Percentiles rank a stretch among this genome's conserved stretches.
phyloP scores from a whole-genome alignment of 2,329 filamentous ascomycete species.

The Aspergillus ruber region DNA sequence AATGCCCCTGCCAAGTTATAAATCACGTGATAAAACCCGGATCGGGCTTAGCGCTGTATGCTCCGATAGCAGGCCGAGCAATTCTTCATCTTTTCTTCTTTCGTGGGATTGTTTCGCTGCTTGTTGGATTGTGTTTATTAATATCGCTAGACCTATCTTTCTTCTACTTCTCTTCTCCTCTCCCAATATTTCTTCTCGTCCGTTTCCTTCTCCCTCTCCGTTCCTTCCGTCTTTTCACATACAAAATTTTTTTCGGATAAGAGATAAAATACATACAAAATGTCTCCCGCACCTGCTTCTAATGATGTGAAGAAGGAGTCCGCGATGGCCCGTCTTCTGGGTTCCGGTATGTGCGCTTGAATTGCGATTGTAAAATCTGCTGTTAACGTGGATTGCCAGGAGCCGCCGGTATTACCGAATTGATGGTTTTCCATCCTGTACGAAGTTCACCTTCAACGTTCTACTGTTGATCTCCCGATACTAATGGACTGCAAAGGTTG shows the following conservation, averaged over 20 bases:
- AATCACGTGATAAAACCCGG: no score
- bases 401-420: conserved; percentile 84
- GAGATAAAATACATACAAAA: conserved; percentile 13
- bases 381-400: conserved; percentile 47
- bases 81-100: no score
- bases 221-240: neutral
- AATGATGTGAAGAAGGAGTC: conserved; percentile 77
- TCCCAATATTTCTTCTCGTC: neutral
- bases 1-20: no score
- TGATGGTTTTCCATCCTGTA: conserved; percentile 89
- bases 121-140: neutral
- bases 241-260: neutral
- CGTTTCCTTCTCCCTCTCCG: neutral
- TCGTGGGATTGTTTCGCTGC: no score
- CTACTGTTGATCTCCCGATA: neutral
- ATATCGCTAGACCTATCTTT: neutral
- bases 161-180: neutral
- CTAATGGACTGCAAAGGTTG: conserved; percentile 56
- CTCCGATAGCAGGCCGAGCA: no score
- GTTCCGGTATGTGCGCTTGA: conserved; percentile 64
- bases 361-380: conserved; percentile 6
- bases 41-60: no score
- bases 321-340: conserved; percentile 76
- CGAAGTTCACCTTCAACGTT: conserved; percentile 18
- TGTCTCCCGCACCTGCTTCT: conserved; percentile 56